Conservation (phyloP, 495 filamentous ascomycete genomes). For the Penicillium cinerascens region DNA sequence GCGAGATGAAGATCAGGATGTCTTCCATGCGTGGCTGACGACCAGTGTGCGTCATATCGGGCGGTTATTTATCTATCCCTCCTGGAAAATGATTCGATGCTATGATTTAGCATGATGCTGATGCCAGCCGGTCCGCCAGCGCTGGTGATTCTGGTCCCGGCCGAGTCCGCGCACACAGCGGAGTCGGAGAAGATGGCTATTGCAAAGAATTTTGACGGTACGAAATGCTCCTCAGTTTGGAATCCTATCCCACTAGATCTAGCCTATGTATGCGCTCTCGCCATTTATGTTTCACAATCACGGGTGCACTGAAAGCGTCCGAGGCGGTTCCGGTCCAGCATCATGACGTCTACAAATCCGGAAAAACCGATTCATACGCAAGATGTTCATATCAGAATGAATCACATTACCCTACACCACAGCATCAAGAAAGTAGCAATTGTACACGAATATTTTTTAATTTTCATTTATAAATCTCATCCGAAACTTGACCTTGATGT, state of each 20-base stretch:
- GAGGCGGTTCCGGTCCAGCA: constrained; percentile 25
- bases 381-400: background rate
- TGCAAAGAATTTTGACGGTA: constrained; percentile 66
- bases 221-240: background rate
- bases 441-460: background rate
- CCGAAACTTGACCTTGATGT: background rate
- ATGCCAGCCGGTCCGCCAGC: constrained; percentile 73
- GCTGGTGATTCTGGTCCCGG: constrained; percentile 63
- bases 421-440: background rate
- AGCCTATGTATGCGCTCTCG: constrained; percentile 51
- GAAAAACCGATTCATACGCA: background rate
- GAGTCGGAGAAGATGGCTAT: constrained; percentile 64
- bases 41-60: background rate
- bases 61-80: constrained; percentile 10
- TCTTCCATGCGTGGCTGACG: background rate
- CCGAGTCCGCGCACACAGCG: constrained; percentile 58
- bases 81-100: constrained; percentile 61
- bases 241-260: background rate
- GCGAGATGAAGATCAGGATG: background rate
- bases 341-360: constrained; percentile 11
- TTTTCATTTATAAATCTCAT: background rate
- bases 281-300: constrained; percentile 50
- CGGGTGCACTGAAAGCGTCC: constrained; percentile 49
- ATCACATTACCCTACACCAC: background rate
- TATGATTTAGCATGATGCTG: constrained; percentile 76